Percentiles rank a stretch among this genome's conserved stretches.
phyloP scores from a whole-genome alignment of 176 grass and related monocot genomes.

The Melocanna baccifera region DNA sequence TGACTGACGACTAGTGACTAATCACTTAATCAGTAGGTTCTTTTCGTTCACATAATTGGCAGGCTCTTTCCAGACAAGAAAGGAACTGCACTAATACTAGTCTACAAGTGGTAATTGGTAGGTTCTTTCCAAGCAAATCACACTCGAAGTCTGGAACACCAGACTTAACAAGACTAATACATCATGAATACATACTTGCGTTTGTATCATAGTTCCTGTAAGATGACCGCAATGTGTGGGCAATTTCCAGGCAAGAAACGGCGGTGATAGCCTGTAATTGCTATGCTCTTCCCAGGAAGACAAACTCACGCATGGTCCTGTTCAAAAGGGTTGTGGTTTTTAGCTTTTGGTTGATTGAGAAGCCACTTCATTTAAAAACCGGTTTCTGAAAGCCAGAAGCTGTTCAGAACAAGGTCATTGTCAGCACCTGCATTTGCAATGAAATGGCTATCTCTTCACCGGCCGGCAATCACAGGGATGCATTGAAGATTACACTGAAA shows the following conservation, averaged over 20 bases:
- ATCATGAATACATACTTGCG: neutral
- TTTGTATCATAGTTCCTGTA: neutral
- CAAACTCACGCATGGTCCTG: too few relatives aligned
- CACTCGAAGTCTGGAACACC: neutral
- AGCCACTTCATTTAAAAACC: too few relatives aligned
- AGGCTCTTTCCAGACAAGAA: neutral
- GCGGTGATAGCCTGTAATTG: neutral
- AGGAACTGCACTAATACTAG: neutral
- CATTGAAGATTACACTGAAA: neutral
- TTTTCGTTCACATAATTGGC: neutral
- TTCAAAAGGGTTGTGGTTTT: too few relatives aligned
- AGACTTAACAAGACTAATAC: neutral
- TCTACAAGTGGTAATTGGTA: neutral
- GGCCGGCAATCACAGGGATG: neutral
- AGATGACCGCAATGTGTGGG: neutral
- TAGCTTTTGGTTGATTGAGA: too few relatives aligned
- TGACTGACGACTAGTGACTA: neutral
- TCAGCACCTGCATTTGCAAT: neutral
- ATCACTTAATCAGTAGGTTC: neutral
- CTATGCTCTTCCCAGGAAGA: neutral
- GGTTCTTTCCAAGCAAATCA: constrained; percentile 6
- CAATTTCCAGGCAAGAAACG: neutral
- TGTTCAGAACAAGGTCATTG: neutral
- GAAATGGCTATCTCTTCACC: neutral
- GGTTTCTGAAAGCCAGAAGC: too few relatives aligned